These are phyloP conservation scores for Venturia nashicola DNA, from an alignment of 2,329 filamentous ascomycete genomes.

Conservation along the genomic window DNA sequence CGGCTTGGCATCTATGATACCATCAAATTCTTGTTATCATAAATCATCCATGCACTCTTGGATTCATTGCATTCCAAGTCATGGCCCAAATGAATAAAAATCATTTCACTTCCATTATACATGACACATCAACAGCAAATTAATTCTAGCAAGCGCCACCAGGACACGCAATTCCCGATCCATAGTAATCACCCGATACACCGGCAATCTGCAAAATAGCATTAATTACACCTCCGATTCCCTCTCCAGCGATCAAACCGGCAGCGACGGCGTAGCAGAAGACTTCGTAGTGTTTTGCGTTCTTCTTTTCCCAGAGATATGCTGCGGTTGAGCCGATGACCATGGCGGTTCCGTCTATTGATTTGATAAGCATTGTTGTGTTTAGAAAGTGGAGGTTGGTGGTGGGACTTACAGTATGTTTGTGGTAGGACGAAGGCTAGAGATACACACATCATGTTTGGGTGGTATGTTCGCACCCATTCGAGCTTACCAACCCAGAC, in stretches of 20 bases:
- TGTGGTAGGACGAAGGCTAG: constrained; percentile 46
- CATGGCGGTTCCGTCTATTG: constrained; percentile 47
- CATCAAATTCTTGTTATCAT: too few relatives aligned
- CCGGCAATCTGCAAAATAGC: constrained; percentile 38
- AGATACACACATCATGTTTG: constrained; percentile 51
- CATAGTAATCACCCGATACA: constrained; percentile 29
- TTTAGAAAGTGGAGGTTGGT: neutral
- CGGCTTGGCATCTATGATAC: too few relatives aligned
- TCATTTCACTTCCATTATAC: neutral
- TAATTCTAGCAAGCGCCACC: neutral
- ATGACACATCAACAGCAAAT: neutral
- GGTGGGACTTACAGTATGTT: constrained; percentile 16
- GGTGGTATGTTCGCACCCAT: constrained; percentile 43
- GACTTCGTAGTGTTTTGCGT: constrained; percentile 40
- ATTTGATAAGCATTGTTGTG: neutral
- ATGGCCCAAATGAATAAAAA: too few relatives aligned
- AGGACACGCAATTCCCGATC: constrained; percentile 24
- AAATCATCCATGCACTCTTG: too few relatives aligned
- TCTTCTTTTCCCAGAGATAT: constrained; percentile 42
- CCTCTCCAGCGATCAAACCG: constrained; percentile 51
- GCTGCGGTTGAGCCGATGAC: constrained; percentile 42
- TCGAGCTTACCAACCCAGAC: constrained; percentile 40
- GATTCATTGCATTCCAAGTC: too few relatives aligned
- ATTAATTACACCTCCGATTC: constrained; percentile 51
- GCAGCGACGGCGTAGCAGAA: constrained; percentile 48